A percentile compares a stretch with the other conserved stretches of the same genome.
These are phyloP conservation scores for Fusarium temperatum DNA, from an alignment of 2,329 filamentous ascomycete genomes.

Conservation along the genomic window DNA sequence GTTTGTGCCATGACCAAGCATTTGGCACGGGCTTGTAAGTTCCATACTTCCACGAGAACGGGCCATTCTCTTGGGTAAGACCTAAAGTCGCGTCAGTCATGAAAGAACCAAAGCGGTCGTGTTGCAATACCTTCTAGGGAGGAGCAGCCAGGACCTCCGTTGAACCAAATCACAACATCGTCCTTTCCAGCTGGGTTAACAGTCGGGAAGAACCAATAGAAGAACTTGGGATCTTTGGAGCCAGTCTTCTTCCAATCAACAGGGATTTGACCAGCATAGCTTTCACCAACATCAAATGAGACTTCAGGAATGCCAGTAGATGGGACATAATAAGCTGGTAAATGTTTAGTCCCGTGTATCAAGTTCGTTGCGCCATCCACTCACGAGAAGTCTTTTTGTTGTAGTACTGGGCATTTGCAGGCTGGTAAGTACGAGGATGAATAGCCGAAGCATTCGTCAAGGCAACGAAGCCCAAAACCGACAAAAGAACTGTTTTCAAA, in stretches of 20 bases:
- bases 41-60: conserved; percentile 15
- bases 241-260: conserved; percentile 20
- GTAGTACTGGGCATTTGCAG: conserved; percentile 3
- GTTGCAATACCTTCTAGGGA: not conserved
- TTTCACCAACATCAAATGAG: conserved; percentile 9
- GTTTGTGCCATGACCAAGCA: conserved; percentile 18
- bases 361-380: rapidly evolving
- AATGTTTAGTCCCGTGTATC: rapidly evolving
- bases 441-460: conserved; percentile 4
- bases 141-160: conserved; percentile 27
- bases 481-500: not conserved
- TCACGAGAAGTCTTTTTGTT: conserved; percentile 10
- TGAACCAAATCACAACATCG: conserved; percentile 36
- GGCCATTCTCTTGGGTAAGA: conserved; percentile 13
- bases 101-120: rapidly evolving
- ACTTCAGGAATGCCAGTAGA: not conserved
- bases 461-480: not conserved
- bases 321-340: not conserved
- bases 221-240: conserved; percentile 28
- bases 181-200: conserved; percentile 36
- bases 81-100: not conserved
- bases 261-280: conserved; percentile 11
- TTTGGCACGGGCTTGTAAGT: conserved; percentile 12
- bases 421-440: not conserved
- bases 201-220: conserved; percentile 37